phyloP scores from a whole-genome alignment of 768 basidiomycete genomes.

The Cystobasidium tubakii region DNA sequence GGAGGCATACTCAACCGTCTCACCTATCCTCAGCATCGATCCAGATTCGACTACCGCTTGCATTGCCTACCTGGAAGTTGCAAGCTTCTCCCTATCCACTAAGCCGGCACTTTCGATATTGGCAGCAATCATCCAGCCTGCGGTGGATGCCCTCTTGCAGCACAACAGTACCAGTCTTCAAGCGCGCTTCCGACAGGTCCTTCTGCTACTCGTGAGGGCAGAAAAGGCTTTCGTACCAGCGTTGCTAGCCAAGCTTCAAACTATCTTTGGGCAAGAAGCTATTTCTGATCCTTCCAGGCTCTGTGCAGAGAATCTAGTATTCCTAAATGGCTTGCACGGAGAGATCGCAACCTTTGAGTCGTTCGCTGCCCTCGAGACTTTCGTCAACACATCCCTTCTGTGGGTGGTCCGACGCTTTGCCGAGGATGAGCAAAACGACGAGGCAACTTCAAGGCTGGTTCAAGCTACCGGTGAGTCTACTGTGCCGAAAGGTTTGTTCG shows the following conservation, averaged over 20 bases:
- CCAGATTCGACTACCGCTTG: not conserved
- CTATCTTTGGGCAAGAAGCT: not conserved
- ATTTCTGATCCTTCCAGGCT: not conserved
- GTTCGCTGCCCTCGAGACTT: not conserved
- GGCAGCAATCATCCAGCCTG: not conserved
- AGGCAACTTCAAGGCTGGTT: conserved; percentile 33
- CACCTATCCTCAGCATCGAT: not conserved
- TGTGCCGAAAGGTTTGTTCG: not conserved
- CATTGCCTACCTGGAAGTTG: not conserved
- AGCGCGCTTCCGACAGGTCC: not conserved
- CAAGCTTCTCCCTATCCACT: not conserved
- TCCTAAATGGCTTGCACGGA: not conserved
- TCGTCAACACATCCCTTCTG: conserved; percentile 55
- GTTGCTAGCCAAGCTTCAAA: not conserved
- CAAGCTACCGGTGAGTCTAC: conserved; percentile 38
- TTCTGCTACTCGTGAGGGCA: not conserved
- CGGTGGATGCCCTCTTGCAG: not conserved
- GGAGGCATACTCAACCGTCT: not conserved
- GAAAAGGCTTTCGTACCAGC: not conserved
- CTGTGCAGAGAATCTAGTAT: not conserved
- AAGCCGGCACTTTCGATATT: not conserved
- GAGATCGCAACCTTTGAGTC: not conserved
- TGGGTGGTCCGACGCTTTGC: conserved; percentile 57
- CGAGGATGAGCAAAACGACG: conserved; percentile 45
- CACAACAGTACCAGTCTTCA: not conserved